These are phyloP conservation scores for Betula pendula DNA, from an alignment of 306 rosid species.

Conservation along the genomic window DNA sequence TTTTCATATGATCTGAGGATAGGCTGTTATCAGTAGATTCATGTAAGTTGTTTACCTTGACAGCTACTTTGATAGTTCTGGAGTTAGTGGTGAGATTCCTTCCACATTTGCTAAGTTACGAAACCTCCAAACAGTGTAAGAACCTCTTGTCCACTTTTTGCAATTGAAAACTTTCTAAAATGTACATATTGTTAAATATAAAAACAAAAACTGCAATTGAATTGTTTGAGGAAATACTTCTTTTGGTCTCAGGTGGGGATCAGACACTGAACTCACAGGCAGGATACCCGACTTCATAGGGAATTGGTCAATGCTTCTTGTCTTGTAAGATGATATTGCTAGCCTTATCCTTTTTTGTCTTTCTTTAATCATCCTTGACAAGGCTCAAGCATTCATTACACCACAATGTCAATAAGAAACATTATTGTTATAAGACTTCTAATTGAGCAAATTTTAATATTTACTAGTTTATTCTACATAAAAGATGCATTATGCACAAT, in stretches of 20 bases:
- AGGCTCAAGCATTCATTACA: neutral
- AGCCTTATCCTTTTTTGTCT: too few relatives aligned
- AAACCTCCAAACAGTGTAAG: conserved; percentile 58
- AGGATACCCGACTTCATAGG: conserved; percentile 77
- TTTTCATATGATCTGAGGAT: neutral
- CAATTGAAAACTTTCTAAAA: neutral
- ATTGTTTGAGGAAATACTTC: conserved; percentile 1
- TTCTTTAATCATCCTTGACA: neutral
- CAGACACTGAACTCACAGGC: conserved; percentile 62
- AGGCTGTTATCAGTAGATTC: neutral
- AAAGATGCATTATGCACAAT: conserved; percentile 3
- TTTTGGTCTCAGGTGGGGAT: conserved; percentile 64
- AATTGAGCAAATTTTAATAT: neutral
- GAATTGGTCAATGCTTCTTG: conserved; percentile 53
- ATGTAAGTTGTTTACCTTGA: conserved; percentile 20
- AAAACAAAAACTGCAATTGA: neutral
- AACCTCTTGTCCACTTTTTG: conserved; percentile 16
- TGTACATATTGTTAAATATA: neutral
- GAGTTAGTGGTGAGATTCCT: conserved; percentile 80
- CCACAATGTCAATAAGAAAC: neutral
- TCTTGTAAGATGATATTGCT: conserved; percentile 55
- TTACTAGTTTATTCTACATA: neutral
- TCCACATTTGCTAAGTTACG: conserved; percentile 56
- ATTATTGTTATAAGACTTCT: neutral
- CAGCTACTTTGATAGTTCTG: conserved; percentile 76